Percentiles rank a stretch among this genome's conserved stretches.
Conservation (phyloP, 345 rosid species). For the Firmiana major region DNA sequence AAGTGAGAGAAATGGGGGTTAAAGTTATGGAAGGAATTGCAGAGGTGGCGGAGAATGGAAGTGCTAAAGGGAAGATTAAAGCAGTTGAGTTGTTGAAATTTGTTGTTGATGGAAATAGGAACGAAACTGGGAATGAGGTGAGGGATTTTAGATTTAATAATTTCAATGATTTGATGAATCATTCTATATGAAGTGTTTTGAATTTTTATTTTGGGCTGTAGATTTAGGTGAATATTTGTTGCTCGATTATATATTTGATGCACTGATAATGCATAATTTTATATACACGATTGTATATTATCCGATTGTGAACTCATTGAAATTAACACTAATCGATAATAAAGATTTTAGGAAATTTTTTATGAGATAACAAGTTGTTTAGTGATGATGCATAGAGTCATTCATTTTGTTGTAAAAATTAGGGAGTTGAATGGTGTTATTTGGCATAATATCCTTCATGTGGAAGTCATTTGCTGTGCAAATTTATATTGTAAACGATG, state of each 20-base stretch:
- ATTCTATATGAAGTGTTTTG: conserved; percentile 9
- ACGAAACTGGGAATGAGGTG: background rate
- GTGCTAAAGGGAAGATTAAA: conserved; percentile 60
- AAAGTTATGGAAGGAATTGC: conserved; percentile 54
- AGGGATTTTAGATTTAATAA: conserved; percentile 29
- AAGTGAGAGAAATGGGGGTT: conserved; percentile 40
- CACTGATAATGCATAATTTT: background rate
- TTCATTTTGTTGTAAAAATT: conserved; percentile 1
- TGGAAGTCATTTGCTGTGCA: background rate
- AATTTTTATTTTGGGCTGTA: background rate
- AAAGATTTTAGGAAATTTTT: no score
- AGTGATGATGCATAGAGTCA: background rate
- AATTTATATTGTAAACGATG: background rate
- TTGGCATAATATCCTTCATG: background rate
- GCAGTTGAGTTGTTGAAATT: conserved; percentile 51
- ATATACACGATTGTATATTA: background rate
- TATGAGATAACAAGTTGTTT: background rate
- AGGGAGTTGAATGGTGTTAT: background rate
- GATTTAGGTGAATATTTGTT: background rate
- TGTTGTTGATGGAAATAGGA: conserved; percentile 16
- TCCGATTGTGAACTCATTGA: background rate
- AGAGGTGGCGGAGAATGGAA: conserved; percentile 57
- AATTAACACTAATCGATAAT: background rate
- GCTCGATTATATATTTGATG: background rate
- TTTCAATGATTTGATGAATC: conserved; percentile 26